A percentile compares a stretch with the other conserved stretches of the same genome.
phyloP scores from a whole-genome alignment of 164 flowering plant genomes.

The Nymphaea thermarum region DNA sequence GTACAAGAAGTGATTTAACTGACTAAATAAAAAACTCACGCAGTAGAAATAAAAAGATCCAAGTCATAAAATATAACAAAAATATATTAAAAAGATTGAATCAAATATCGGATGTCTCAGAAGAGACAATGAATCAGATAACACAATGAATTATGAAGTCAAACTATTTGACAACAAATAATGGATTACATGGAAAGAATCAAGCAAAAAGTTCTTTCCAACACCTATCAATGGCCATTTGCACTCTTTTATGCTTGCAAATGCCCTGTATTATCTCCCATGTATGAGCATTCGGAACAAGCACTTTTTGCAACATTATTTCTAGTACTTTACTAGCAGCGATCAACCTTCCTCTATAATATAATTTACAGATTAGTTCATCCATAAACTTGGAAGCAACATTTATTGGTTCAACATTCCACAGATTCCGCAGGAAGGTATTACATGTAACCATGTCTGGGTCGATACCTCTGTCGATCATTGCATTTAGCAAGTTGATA shows the following conservation, averaged over 20 bases:
- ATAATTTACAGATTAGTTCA: conserved; percentile 54
- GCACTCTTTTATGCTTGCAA: conserved; percentile 43
- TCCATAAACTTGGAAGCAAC: conserved; percentile 64
- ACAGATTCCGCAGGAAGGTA: conserved; percentile 44
- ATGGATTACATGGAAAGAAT: conserved; percentile 10
- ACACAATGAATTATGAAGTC: not conserved
- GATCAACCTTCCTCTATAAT: conserved; percentile 29
- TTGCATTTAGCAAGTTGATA: conserved; percentile 47
- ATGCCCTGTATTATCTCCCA: conserved; percentile 45
- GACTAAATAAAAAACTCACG: too few species aligned
- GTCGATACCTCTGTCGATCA: conserved; percentile 70
- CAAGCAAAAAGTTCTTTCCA: conserved; percentile 31
- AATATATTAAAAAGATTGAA: too few species aligned
- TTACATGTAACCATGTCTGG: conserved; percentile 66
- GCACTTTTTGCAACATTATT: conserved; percentile 66
- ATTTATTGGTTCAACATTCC: conserved; percentile 41
- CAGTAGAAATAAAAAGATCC: too few species aligned
- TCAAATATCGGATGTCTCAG: too few species aligned
- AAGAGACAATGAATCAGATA: too few species aligned
- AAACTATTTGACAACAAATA: conserved; percentile 12
- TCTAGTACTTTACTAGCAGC: conserved; percentile 56
- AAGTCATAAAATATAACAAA: too few species aligned
- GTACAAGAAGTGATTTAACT: too few species aligned
- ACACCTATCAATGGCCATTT: conserved; percentile 41
- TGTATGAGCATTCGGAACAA: conserved; percentile 49